Evolutionary conservation across 1,284 basidiomycete genomes (phyloP), one percentile per base, ranked within the genome.

Genomic region (Inonotus obliquus): DNA sequence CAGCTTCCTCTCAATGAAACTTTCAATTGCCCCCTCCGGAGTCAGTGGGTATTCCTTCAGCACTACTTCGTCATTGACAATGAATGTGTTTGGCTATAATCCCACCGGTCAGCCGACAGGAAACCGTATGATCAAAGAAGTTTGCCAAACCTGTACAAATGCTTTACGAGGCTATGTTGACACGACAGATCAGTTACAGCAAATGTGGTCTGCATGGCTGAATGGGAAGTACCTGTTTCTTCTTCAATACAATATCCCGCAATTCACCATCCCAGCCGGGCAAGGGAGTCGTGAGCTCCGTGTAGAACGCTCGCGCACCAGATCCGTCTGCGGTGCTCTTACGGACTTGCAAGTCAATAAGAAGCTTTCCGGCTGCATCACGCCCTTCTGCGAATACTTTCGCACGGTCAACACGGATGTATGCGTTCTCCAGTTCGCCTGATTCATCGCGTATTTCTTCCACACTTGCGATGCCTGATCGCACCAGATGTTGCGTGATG

Each of bases 271-370:
- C 80, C 90, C 91, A 94, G 4, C 83, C 82, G 44, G 77, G 72
- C 49, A 84, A 72, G 7, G 91, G 91, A 32, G 81, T 85, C 9
- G 92, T 94, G 62, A 94, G 76, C 44, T 83, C 78, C 14, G 80
- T 86, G 71, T 92, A 94, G 76, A 84, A 94, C 64, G 80, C 75
- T 45, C 85, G 82, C 6, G 91, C 86, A 1, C 90, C 91, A 10
- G 82, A 73, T 32, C 86, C 90, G 70, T 93, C 91, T 19, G 91
- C 92, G 0, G 87, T 90, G 70, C 87, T 89, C 80, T 88, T 93
- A 65, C 85, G 84, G 47, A 92, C 86, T 72, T 94, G 91, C 4
- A 94, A 76, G 63, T 92, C 83, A 58, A 92, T 71, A 47, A 94
- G 77, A 27, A 94, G 81, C 68, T 87, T 84, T 54, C 89, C 91